Percentiles rank a stretch among this genome's conserved stretches.
phyloP scores from a whole-genome alignment of 2,329 filamentous ascomycete genomes.

The Penicillium psychrosexuale region DNA sequence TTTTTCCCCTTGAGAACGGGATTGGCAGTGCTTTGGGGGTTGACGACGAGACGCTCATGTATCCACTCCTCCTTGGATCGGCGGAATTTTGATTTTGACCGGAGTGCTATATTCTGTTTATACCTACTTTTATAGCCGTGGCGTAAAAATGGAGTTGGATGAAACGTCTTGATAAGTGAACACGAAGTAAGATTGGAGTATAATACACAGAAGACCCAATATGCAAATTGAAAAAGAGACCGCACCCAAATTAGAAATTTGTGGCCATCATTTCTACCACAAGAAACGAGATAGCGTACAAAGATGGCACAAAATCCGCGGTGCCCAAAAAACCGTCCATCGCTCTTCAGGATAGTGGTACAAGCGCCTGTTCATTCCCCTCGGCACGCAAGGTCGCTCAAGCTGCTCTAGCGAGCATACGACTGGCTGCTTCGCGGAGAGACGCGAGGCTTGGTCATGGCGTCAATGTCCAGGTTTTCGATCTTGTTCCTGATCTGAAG shows the following conservation, averaged over 20 bases:
- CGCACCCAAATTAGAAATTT: conserved; percentile 5
- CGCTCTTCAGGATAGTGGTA: conserved; percentile 11
- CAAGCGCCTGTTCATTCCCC: conserved; percentile 1
- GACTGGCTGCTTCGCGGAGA: background rate
- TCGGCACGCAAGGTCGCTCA: background rate
- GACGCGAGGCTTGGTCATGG: conserved; percentile 33
- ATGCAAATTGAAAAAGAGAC: conserved; percentile 22
- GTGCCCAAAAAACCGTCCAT: conserved; percentile 12
- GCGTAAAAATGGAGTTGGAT: background rate
- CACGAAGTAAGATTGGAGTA: conserved; percentile 30
- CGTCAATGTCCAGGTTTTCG: conserved; percentile 34
- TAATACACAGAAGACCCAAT: conserved; percentile 35
- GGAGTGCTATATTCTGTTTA: background rate
- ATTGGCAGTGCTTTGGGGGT: background rate
- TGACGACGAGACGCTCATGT: conserved; percentile 3
- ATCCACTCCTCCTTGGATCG: conserved; percentile 1
- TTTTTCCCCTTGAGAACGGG: background rate
- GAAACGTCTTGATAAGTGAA: conserved; percentile 1
- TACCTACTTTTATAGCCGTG: background rate
- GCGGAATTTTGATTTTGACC: background rate
- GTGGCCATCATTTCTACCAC: conserved; percentile 2
- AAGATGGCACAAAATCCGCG: conserved; percentile 8
- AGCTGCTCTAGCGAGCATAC: conserved; percentile 14
- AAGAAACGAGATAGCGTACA: conserved; percentile 1
- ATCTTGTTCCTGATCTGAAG: conserved; percentile 39